Conservation (phyloP, 202 grass and related monocot species). For the Setaria italica region DNA sequence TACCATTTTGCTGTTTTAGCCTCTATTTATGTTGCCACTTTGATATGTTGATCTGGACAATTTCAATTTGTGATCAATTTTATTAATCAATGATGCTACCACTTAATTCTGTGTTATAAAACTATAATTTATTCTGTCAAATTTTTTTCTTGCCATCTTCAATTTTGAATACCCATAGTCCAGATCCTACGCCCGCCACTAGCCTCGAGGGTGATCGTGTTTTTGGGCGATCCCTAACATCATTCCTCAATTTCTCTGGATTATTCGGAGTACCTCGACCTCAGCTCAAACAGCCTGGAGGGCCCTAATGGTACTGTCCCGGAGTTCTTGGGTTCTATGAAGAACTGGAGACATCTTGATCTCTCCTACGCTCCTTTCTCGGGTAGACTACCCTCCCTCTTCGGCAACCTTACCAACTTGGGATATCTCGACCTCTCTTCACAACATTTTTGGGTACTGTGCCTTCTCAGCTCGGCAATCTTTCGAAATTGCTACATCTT, state of each 20-base stretch:
- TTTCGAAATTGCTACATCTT: slow-evolving; percentile 17
- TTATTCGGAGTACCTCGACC: slow-evolving; percentile 39
- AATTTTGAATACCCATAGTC: no score
- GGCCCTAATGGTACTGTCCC: neutral
- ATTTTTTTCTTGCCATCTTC: no score
- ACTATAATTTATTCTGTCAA: no score
- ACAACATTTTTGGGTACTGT: accelerated
- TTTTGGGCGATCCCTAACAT: no score
- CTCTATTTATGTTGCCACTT: no score
- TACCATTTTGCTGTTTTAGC: no score
- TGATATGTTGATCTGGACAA: no score
- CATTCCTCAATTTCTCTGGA: neutral
- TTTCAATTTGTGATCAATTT: no score
- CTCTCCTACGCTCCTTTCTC: neutral
- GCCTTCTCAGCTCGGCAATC: slow-evolving; percentile 43
- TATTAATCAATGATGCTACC: no score
- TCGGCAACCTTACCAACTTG: slow-evolving; percentile 45
- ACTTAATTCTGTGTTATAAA: no score
- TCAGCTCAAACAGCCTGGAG: slow-evolving; percentile 8
- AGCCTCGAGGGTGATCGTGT: no score
- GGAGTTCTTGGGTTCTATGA: slow-evolving; percentile 41
- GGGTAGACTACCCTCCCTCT: neutral
- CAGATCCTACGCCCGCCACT: no score
- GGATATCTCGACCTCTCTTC: slow-evolving; percentile 7
- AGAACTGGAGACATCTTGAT: slow-evolving; percentile 33